Conservation (phyloP, 148 eudicot genomes). For the Rhododendron simsii region DNA sequence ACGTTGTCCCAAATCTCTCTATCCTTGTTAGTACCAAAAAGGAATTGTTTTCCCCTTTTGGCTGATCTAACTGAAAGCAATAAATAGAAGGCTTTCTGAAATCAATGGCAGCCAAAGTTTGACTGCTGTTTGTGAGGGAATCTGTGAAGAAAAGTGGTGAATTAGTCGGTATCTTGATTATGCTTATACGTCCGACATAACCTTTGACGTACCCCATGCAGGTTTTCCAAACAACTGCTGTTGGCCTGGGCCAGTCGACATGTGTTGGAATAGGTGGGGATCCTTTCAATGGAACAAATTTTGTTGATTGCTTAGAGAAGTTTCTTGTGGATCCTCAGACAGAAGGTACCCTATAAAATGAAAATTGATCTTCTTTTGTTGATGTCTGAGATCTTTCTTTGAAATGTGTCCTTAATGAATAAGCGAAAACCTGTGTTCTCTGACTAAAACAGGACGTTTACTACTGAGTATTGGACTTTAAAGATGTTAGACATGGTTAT, state of each 20-base stretch:
- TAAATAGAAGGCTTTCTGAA: neutral
- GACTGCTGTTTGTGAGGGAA: neutral
- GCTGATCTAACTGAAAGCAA: neutral
- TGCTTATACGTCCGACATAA: neutral
- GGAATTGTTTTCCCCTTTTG: neutral
- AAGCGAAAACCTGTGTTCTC: neutral
- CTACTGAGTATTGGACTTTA: neutral
- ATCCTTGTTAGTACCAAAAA: neutral
- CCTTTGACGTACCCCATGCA: constrained; percentile 16
- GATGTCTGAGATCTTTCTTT: neutral
- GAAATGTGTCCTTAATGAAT: neutral
- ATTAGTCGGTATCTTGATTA: neutral
- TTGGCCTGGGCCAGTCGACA: constrained; percentile 97
- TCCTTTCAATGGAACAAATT: constrained; percentile 98
- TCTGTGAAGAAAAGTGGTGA: neutral
- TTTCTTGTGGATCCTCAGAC: constrained; percentile 97
- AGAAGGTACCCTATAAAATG: constrained; percentile 51
- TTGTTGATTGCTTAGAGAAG: constrained; percentile 91
- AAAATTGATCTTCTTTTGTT: neutral
- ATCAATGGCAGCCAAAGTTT: neutral
- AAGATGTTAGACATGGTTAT: neutral
- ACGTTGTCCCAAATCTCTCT: neutral
- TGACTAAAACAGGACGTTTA: neutral
- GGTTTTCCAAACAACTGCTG: constrained; percentile 99
- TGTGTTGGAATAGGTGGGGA: constrained; percentile 99